Conservation (phyloP, 148 eudicot genomes). For the Talinum fruticosum region DNA sequence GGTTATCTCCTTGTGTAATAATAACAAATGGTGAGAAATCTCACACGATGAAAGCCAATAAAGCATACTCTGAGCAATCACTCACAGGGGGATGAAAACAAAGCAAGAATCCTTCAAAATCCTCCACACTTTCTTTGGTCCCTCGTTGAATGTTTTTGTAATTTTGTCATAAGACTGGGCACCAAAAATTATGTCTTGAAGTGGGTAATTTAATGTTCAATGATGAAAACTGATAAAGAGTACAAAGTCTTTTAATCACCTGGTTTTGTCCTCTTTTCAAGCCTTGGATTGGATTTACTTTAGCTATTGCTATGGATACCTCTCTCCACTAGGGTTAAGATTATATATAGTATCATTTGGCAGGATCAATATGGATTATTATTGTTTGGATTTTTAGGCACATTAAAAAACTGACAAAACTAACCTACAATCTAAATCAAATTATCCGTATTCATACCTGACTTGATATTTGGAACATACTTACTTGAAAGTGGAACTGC, state of each 20-base stretch:
- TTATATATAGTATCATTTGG: no score
- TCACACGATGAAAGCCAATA: neutral
- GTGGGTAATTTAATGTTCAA: conserved; percentile 17
- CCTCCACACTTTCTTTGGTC: neutral
- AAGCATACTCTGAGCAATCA: neutral
- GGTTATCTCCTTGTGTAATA: no score
- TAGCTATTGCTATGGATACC: neutral
- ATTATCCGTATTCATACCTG: no score
- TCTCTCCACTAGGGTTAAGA: no score
- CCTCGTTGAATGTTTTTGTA: neutral
- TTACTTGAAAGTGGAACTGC: no score
- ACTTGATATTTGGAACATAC: no score
- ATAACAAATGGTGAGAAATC: neutral
- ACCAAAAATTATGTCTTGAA: conserved; percentile 24
- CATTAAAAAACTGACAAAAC: no score
- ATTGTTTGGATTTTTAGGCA: no score
- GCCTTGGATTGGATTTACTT: neutral
- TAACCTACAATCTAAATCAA: no score
- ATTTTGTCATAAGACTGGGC: neutral
- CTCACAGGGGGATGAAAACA: neutral
- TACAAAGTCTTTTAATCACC: conserved; percentile 15
- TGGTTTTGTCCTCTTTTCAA: conserved; percentile 11
- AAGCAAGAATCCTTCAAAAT: neutral
- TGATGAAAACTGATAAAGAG: neutral
- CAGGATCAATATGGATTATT: no score